These are phyloP conservation scores for Cryptococcus sp. DNA, from an alignment of 1,284 basidiomycete species.

Conservation along the genomic window DNA sequence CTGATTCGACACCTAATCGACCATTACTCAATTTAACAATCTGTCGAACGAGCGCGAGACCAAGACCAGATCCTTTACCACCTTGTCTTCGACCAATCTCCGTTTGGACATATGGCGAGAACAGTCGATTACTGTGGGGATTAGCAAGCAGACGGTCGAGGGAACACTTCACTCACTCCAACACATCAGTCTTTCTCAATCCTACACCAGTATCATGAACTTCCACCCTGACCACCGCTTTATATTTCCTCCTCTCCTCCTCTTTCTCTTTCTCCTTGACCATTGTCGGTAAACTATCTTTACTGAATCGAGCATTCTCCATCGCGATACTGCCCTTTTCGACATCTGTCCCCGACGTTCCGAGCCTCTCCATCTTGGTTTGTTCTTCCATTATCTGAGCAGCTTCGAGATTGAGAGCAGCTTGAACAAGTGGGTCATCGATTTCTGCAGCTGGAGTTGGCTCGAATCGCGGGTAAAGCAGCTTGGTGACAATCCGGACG, in stretches of 20 bases:
- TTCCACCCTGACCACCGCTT: slow-evolving; percentile 66
- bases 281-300: not conserved
- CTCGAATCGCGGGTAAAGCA: slow-evolving; percentile 38
- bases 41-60: slow-evolving; percentile 79
- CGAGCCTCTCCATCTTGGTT: slow-evolving; percentile 1
- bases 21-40: slow-evolving; percentile 80
- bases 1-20: slow-evolving; percentile 58
- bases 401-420: slow-evolving; percentile 22
- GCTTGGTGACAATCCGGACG: slow-evolving; percentile 42
- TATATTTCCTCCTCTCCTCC: slow-evolving; percentile 15
- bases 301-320: slow-evolving; percentile 14
- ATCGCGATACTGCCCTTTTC: slow-evolving; percentile 30
- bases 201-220: slow-evolving; percentile 75
- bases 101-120: slow-evolving; percentile 48
- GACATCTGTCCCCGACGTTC: slow-evolving; percentile 8
- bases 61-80: slow-evolving; percentile 83
- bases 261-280: slow-evolving; percentile 11
- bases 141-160: not conserved
- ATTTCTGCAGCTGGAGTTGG: slow-evolving; percentile 26
- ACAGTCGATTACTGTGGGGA: slow-evolving; percentile 31
- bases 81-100: slow-evolving; percentile 68
- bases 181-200: slow-evolving; percentile 65
- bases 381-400: slow-evolving; percentile 21
- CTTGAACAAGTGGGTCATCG: slow-evolving; percentile 28
- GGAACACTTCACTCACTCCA: slow-evolving; percentile 52